Conservation (phyloP, 495 filamentous ascomycete species). For the Xylaria acuta region DNA sequence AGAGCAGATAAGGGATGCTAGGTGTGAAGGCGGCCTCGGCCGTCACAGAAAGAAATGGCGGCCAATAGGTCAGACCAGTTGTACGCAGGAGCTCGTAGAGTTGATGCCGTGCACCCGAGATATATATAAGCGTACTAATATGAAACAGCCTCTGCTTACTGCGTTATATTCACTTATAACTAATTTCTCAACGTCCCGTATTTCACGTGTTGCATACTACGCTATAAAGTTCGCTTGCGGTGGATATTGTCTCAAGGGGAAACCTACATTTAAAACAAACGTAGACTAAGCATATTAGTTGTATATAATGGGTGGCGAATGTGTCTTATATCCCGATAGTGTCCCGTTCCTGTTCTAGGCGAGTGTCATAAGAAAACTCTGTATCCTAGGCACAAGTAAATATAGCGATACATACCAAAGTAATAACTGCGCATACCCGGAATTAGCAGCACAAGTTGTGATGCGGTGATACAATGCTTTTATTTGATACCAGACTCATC, state of each 20-base stretch:
- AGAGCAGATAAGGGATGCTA: constrained; percentile 74
- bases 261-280: neutral
- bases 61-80: constrained; percentile 71
- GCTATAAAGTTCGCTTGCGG: neutral
- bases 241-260: neutral
- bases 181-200: too few species aligned
- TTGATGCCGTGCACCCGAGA: constrained; percentile 48
- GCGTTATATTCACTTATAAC: neutral
- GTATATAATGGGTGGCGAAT: too few species aligned
- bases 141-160: neutral
- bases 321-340: too few species aligned
- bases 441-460: neutral
- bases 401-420: neutral
- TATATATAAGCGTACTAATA: neutral
- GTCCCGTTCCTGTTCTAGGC: neutral
- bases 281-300: neutral
- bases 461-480: neutral
- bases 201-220: neutral
- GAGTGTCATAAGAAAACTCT: neutral
- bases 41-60: constrained; percentile 70
- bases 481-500: neutral
- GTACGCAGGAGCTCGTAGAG: constrained; percentile 53
- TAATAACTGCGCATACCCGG: neutral
- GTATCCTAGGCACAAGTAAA: neutral
- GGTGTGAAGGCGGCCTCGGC: constrained; percentile 75